Conservation (phyloP, 2,329 filamentous ascomycete genomes). For the Diaporthe velutina region DNA sequence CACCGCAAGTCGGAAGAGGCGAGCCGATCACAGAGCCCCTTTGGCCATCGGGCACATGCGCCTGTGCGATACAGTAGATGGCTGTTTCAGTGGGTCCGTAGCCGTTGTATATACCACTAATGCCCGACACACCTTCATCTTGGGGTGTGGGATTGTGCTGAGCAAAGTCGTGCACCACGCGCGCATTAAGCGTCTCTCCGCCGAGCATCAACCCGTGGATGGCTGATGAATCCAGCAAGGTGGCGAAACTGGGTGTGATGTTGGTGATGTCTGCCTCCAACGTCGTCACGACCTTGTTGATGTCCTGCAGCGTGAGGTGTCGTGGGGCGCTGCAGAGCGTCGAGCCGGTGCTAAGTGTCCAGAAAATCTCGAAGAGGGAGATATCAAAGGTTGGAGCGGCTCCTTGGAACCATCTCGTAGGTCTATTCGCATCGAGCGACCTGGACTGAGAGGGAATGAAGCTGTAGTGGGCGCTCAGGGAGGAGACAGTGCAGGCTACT, state of each 20-base stretch:
- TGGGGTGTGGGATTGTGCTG: constrained; percentile 29
- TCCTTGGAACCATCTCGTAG: constrained; percentile 32
- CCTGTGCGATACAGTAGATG: constrained; percentile 44
- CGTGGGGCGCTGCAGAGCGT: constrained; percentile 33
- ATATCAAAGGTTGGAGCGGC: constrained; percentile 39
- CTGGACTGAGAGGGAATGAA: constrained; percentile 46
- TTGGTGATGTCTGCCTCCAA: constrained; percentile 53
- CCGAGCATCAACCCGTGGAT: constrained; percentile 50
- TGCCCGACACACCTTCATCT: constrained; percentile 35
- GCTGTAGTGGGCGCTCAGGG: constrained; percentile 43
- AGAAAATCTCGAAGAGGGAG: constrained; percentile 34
- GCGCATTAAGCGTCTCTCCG: constrained; percentile 50
- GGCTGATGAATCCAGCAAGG: constrained; percentile 23
- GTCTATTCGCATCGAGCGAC: too few species aligned
- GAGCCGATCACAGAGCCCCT: constrained; percentile 53
- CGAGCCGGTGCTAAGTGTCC: constrained; percentile 29
- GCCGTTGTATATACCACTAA: constrained; percentile 43
- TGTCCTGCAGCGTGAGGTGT: constrained; percentile 33
- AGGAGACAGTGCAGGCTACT: constrained; percentile 48
- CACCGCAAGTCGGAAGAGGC: constrained; percentile 51
- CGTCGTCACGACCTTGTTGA: constrained; percentile 38
- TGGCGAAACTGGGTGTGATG: constrained; percentile 52
- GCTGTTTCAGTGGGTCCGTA: constrained; percentile 48
- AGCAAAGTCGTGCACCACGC: constrained; percentile 50
- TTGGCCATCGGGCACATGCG: constrained; percentile 41